These are phyloP conservation scores for Auricularia sp. DNA, from an alignment of 768 basidiomycete species.

Conservation along the genomic window DNA sequence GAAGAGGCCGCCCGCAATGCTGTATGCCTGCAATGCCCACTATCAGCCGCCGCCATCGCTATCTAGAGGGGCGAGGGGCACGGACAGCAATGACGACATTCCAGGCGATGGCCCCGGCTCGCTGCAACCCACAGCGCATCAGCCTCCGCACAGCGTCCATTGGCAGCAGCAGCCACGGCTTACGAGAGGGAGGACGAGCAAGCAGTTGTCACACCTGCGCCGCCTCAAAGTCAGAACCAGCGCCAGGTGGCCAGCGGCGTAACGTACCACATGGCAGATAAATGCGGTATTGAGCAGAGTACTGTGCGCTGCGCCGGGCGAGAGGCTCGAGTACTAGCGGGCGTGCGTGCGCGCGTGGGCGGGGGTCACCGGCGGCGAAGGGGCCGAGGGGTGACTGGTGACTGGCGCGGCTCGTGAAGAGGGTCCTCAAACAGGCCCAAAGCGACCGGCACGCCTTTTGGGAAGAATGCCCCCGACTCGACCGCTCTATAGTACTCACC, in stretches of 20 bases:
- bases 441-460: too few relatives aligned
- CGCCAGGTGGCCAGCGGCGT: too few relatives aligned
- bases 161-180: slow-evolving; percentile 18
- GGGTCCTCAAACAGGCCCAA: slow-evolving; percentile 5
- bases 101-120: slow-evolving; percentile 66
- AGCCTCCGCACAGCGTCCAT: slow-evolving; percentile 22
- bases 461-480: too few relatives aligned
- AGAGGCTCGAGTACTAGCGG: too few relatives aligned
- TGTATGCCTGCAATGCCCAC: slow-evolving; percentile 43
- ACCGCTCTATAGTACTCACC: too few relatives aligned
- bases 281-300: too few relatives aligned
- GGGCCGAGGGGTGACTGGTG: too few relatives aligned
- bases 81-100: slow-evolving; percentile 51
- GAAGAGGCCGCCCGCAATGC: slow-evolving; percentile 54
- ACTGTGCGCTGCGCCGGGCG: too few relatives aligned
- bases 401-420: slow-evolving; percentile 13
- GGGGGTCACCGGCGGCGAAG: too few relatives aligned
- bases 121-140: slow-evolving; percentile 28
- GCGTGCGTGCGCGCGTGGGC: too few relatives aligned
- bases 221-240: too few relatives aligned
- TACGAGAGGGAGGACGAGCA: slow-evolving; percentile 64
- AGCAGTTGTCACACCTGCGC: slow-evolving; percentile 68
- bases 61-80: slow-evolving; percentile 6
- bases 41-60: slow-evolving; percentile 1
- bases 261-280: too few relatives aligned